Conservation (phyloP, 164 flowering plant genomes). For the Vitis vinifera region ASM3070453v1 NC_081814.1:26758501-26759000, state of each 20-base stretch:
- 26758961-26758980: not conserved
- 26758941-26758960: not conserved
- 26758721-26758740: not conserved
- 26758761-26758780: too few relatives aligned
- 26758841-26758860: too few relatives aligned
- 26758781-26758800: too few relatives aligned
- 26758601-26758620: not conserved
- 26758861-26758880: too few relatives aligned
- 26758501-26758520: conserved; percentile 64
- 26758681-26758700: not conserved
- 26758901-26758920: not conserved
- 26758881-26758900: too few relatives aligned
- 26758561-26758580: conserved; percentile 17
- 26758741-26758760: not conserved
- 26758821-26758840: too few relatives aligned
- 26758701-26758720: not conserved
- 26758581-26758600: not conserved
- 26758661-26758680: not conserved
- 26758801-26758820: too few relatives aligned
- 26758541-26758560: conserved; percentile 17
- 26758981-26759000: not conserved
- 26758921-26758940: conserved; percentile 21
- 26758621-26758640: conserved; percentile 2
- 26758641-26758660: not conserved
- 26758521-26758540: conserved; percentile 2